These are phyloP conservation scores for Phaeosphaeriaceae sp. DNA, from an alignment of 2,329 filamentous ascomycete species.

Conservation along the genomic window DNA sequence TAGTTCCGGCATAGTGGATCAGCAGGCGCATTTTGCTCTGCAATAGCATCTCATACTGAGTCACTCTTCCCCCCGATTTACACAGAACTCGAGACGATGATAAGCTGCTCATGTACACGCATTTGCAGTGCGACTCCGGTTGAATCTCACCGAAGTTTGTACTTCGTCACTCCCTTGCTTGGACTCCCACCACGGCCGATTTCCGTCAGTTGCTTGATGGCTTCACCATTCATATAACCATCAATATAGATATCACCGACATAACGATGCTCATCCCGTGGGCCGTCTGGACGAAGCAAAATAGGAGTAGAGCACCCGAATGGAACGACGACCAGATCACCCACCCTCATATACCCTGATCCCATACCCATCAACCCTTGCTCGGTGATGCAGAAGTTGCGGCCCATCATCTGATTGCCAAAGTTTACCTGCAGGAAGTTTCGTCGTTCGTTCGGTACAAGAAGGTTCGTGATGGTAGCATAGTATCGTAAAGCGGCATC, in stretches of 20 bases:
- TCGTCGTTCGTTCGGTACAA: conserved; percentile 10
- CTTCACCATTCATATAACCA: conserved; percentile 45
- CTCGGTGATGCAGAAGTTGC: conserved; percentile 25
- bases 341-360: conserved; percentile 35
- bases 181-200: background rate
- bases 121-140: too few relatives aligned
- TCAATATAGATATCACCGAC: conserved; percentile 48
- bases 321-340: conserved; percentile 44
- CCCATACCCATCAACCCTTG: conserved; percentile 41
- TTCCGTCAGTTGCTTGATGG: conserved; percentile 21
- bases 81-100: too few relatives aligned
- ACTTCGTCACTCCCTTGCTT: background rate
- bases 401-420: conserved; percentile 26
- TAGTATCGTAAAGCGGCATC: conserved; percentile 18
- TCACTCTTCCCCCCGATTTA: too few relatives aligned
- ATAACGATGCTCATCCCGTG: conserved; percentile 31
- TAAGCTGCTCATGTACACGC: too few relatives aligned
- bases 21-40: too few relatives aligned
- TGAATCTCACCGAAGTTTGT: conserved; percentile 1
- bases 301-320: conserved; percentile 47
- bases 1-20: too few relatives aligned
- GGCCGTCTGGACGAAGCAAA: conserved; percentile 34
- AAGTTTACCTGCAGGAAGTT: conserved; percentile 24
- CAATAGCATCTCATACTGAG: too few relatives aligned
- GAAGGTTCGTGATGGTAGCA: conserved; percentile 1